Conservation (phyloP, 2,329 filamentous ascomycete species). For the Chrysoporthe deuterocubensis region DNA sequence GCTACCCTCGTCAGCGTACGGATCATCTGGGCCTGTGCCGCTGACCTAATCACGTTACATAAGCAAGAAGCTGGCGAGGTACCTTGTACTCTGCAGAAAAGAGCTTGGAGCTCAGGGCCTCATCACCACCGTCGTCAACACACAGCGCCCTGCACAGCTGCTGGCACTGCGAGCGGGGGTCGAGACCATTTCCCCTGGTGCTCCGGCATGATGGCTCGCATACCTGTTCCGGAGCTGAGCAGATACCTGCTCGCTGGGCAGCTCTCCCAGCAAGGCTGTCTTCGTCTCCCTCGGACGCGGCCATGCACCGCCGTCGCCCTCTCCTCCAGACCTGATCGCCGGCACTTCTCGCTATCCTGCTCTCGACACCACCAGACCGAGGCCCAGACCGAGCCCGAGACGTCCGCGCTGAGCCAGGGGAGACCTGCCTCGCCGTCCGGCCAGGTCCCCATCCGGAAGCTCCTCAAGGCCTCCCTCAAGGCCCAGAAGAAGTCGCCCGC, state of each 20-base stretch:
- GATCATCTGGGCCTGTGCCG: no score
- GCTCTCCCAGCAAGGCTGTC: slow-evolving; percentile 48
- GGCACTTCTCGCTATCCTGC: slow-evolving; percentile 12
- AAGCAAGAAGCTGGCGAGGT: no score
- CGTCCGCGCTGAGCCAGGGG: background rate
- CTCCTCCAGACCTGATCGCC: background rate
- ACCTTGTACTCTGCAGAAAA: background rate
- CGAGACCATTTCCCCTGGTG: background rate
- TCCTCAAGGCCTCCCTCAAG: slow-evolving; percentile 70
- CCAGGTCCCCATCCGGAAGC: slow-evolving; percentile 66
- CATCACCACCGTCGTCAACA: background rate
- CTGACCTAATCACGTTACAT: no score
- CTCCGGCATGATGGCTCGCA: slow-evolving; percentile 47
- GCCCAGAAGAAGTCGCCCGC: slow-evolving; percentile 53
- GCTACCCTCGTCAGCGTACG: no score
- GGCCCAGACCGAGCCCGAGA: background rate
- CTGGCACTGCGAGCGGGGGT: background rate
- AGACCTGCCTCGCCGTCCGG: slow-evolving; percentile 2
- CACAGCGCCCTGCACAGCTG: background rate
- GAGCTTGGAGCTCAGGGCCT: background rate
- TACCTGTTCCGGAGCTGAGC: slow-evolving; percentile 49
- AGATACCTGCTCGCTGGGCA: slow-evolving; percentile 54
- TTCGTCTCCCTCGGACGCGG: slow-evolving; percentile 30
- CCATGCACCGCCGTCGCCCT: background rate
- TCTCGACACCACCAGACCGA: background rate